Evolutionary conservation across 192 early-diverging fungal genomes (phyloP).

Genomic region (Lobulomyces angularis): DNA sequence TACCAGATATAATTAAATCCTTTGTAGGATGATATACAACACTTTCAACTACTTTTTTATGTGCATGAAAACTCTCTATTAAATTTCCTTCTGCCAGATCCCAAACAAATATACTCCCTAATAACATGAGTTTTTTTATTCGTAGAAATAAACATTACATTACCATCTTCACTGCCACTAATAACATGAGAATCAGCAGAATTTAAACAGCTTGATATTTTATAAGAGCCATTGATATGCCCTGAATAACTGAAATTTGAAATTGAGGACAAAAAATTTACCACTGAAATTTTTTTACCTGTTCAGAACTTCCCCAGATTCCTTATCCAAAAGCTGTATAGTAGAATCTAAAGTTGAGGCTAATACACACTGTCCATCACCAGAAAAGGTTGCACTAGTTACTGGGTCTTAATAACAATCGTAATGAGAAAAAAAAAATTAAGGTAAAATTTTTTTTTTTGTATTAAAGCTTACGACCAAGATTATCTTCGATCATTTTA

Average conservation of each 20-base stretch:
- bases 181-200: slow-evolving; percentile 61
- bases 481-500: slow-evolving; percentile 46
- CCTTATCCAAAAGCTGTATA: slow-evolving; percentile 74
- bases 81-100: slow-evolving; percentile 56
- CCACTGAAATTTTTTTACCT: slow-evolving; percentile 30
- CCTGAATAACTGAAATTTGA: slow-evolving; percentile 53
- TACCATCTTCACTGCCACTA: slow-evolving; percentile 87
- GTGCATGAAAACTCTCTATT: slow-evolving; percentile 32
- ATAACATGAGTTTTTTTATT: too few relatives aligned
- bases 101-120: slow-evolving; percentile 72
- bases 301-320: slow-evolving; percentile 56
- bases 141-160: too few relatives aligned
- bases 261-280: background rate
- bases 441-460: background rate
- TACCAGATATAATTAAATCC: slow-evolving; percentile 50
- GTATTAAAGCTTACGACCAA: slow-evolving; percentile 45
- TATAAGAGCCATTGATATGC: slow-evolving; percentile 68
- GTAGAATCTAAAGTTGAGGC: slow-evolving; percentile 64
- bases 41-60: slow-evolving; percentile 47
- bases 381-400: slow-evolving; percentile 55
- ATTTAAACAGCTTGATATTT: slow-evolving; percentile 56
- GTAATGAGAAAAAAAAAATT: slow-evolving; percentile 3
- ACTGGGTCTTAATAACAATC: slow-evolving; percentile 43
- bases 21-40: slow-evolving; percentile 57
- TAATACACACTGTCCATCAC: slow-evolving; percentile 61